These are phyloP conservation scores for Fusarium graminum DNA, from an alignment of 2,329 filamentous ascomycete genomes.

Conservation along the genomic window DNA sequence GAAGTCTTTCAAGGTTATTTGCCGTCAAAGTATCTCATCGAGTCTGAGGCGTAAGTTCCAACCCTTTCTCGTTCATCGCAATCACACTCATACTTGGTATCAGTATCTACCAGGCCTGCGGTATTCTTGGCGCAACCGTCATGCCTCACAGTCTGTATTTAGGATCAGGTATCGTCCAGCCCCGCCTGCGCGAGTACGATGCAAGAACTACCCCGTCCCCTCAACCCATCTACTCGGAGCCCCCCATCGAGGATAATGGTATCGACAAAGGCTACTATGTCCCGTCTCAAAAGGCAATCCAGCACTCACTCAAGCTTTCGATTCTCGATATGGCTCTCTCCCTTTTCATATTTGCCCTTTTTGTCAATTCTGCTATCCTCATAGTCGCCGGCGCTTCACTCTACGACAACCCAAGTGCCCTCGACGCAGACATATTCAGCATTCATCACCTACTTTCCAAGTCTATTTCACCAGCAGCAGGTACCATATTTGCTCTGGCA, in stretches of 20 bases:
- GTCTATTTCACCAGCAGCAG: constrained; percentile 79
- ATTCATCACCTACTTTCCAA: constrained; percentile 80
- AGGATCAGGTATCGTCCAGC: constrained; percentile 76
- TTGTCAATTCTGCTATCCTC: constrained; percentile 85
- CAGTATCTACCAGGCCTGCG: constrained; percentile 75
- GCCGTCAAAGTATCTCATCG: constrained; percentile 70
- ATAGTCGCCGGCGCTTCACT: constrained; percentile 85
- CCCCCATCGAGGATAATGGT: neutral
- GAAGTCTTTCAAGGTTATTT: constrained; percentile 75
- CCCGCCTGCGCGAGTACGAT: constrained; percentile 74
- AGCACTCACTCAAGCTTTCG: constrained; percentile 79
- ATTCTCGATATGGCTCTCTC: constrained; percentile 77
- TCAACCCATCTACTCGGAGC: neutral
- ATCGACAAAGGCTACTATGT: constrained; percentile 71
- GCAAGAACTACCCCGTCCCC: neutral
- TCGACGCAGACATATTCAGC: constrained; percentile 81
- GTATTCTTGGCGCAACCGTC: constrained; percentile 81
- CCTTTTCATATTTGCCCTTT: constrained; percentile 85
- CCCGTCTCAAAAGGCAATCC: constrained; percentile 79
- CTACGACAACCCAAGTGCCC: constrained; percentile 71
- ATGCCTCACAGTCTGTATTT: constrained; percentile 79
- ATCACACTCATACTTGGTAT: constrained; percentile 25
- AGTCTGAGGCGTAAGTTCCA: constrained; percentile 64
- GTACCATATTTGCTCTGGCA: constrained; percentile 86
- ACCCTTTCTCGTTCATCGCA: too few relatives aligned